Conservation (phyloP, 208 protist species). For the Leishmania tropica region DNA sequence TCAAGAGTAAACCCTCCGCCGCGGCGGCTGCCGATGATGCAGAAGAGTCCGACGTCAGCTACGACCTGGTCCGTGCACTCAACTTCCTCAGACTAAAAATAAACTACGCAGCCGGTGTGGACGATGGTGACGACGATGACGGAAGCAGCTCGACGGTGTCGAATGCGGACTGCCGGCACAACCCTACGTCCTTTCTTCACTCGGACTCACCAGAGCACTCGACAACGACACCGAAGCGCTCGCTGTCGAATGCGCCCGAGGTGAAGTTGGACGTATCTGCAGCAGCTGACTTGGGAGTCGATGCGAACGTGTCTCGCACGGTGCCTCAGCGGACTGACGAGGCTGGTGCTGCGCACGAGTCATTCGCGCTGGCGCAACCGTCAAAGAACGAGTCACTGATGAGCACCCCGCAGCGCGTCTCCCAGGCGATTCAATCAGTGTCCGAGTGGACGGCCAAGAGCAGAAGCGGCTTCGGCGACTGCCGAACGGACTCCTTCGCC, state of each 20-base stretch:
- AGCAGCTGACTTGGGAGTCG: not conserved
- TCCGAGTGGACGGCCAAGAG: constrained; percentile 20
- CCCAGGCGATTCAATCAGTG: not conserved
- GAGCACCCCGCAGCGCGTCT: constrained; percentile 5
- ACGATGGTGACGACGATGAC: constrained; percentile 16
- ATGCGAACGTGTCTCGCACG: constrained; percentile 11
- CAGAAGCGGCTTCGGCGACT: constrained; percentile 7
- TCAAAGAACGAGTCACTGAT: constrained; percentile 6
- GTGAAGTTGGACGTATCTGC: not conserved
- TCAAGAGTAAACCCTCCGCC: not conserved
- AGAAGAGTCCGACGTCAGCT: constrained; percentile 24
- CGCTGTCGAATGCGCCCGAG: not conserved
- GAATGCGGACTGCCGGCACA: not conserved
- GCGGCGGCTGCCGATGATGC: not conserved
- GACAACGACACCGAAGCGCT: not conserved
- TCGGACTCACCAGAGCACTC: constrained; percentile 8
- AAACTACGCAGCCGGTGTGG: constrained; percentile 3
- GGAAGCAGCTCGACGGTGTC: constrained; percentile 18
- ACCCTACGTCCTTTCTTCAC: constrained; percentile 17
- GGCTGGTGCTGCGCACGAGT: not conserved
- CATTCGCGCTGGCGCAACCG: not conserved
- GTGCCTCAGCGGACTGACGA: constrained; percentile 7
- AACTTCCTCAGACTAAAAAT: constrained; percentile 26
- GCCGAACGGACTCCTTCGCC: constrained; percentile 7
- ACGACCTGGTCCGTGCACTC: constrained; percentile 30